phyloP scores from a whole-genome alignment of 1,284 basidiomycete species.

The Apiotrichum montevideense region DNA sequence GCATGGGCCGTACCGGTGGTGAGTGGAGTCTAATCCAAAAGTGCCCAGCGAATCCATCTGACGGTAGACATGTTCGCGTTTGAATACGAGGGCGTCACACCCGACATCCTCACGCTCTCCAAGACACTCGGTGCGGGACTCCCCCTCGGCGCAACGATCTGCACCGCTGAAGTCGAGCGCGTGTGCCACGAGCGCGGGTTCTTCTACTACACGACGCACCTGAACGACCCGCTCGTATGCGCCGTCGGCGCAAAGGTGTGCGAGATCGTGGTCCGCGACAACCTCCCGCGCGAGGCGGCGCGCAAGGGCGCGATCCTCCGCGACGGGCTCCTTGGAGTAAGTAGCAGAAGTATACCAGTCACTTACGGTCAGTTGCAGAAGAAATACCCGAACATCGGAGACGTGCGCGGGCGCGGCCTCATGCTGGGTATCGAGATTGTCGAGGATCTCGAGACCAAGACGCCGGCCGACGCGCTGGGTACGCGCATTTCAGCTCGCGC shows the following conservation, averaged over 20 bases:
- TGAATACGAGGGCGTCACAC: slow-evolving; percentile 69
- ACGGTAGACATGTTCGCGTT: slow-evolving; percentile 50
- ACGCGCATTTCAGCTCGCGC: slow-evolving; percentile 53
- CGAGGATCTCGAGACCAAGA: slow-evolving; percentile 37
- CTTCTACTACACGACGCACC: slow-evolving; percentile 35
- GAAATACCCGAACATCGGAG: slow-evolving; percentile 57
- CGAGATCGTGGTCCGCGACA: slow-evolving; percentile 56
- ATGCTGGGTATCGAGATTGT: slow-evolving; percentile 78
- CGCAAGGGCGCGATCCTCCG: slow-evolving; percentile 52
- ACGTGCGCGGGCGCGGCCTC: slow-evolving; percentile 69
- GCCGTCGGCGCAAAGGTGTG: slow-evolving; percentile 62
- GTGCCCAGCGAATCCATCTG: not conserved
- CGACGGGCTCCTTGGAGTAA: slow-evolving; percentile 21
- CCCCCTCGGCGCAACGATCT: slow-evolving; percentile 75
- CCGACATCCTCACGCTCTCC: slow-evolving; percentile 78
- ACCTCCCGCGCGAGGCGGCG: slow-evolving; percentile 19
- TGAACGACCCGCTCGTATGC: slow-evolving; percentile 31
- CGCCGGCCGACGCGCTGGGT: slow-evolving; percentile 43
- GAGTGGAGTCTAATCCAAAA: slow-evolving; percentile 46
- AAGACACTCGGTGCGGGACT: slow-evolving; percentile 94
- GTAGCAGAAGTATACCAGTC: not conserved
- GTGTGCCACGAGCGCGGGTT: slow-evolving; percentile 45
- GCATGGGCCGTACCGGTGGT: slow-evolving; percentile 75
- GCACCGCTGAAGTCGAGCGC: slow-evolving; percentile 56
- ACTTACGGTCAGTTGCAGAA: slow-evolving; percentile 31